Evolutionary conservation across 2,329 filamentous ascomycete species (phyloP), one percentile per base, ranked within the genome.

Genomic region (Westerdykella ornata): DNA sequence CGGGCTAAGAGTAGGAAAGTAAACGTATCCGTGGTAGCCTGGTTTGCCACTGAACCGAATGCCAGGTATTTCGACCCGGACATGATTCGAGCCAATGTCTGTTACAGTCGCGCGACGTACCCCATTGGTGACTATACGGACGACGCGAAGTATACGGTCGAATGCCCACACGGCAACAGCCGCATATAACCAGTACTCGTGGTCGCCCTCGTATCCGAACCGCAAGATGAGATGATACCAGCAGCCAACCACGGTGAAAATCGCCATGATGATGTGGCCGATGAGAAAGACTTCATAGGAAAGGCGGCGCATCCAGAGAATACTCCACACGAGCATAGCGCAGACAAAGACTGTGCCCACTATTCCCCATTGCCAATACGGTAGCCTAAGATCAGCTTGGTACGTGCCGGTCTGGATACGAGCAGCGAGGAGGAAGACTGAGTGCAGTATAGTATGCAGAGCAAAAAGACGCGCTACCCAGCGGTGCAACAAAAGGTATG

Each of bases 381-480:
- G 35, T 3, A 28, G 17, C 17, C 43, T 22, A 42, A 72, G 68
- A 41, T 75, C 73, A 3, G 55, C 32, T 7, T 29, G 22, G 22
- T 70, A 65, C 1, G 46, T 54, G 1, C 55, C 55, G 2, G 30
- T 35, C 5, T 52, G 51, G 4, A 60, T 47, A 45, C 68, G 66
- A 0, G 64, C 46, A 3, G 58, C 48, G 0, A 75, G 58, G 28
- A 62, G 66, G 13, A 72, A 51, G n/a, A 70, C 54, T 1, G 67
- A 69, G 54, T 78, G 75, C 0, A 77, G 35, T 7, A 68, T 52
- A 1, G 68, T 70, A 35, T 78, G 66, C 0, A 75, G 34, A 1
- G 67, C 66, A 18, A 62, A 68, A 6, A 77, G 59, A 16, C 65
- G 56, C 1, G 72, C 49, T 22, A 52, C 30, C 49, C 49, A 52